phyloP scores from a whole-genome alignment of 2,329 filamentous ascomycete genomes.

The Mycosphaerella arachidis region DNA sequence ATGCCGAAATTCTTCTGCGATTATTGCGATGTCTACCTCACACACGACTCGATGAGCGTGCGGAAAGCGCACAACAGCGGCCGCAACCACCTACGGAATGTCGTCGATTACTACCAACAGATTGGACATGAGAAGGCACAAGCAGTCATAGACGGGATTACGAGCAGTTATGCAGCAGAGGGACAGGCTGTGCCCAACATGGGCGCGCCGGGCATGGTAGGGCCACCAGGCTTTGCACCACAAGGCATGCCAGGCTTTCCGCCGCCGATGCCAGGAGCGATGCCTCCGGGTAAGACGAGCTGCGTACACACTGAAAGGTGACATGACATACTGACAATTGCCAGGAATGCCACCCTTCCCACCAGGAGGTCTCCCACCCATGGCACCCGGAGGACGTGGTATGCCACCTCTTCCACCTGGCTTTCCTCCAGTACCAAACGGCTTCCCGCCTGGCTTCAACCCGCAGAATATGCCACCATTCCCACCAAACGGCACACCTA shows the following conservation, averaged over 20 bases:
- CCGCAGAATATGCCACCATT: slow-evolving; percentile 32
- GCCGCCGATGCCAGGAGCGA: slow-evolving; percentile 23
- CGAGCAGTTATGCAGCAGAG: slow-evolving; percentile 88
- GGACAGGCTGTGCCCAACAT: slow-evolving; percentile 81
- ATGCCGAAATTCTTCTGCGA: slow-evolving; percentile 56
- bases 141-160: slow-evolving; percentile 97
- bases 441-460: slow-evolving; percentile 35
- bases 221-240: slow-evolving; percentile 1
- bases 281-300: slow-evolving; percentile 21
- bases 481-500: slow-evolving; percentile 36
- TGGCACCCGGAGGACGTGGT: slow-evolving; percentile 21
- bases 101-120: slow-evolving; percentile 98
- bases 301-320: no score
- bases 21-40: slow-evolving; percentile 99
- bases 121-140: slow-evolving; percentile 98
- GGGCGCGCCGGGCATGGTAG: slow-evolving; percentile 15
- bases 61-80: slow-evolving; percentile 97
- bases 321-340: neutral
- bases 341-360: slow-evolving; percentile 24
- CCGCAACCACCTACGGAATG: slow-evolving; percentile 93
- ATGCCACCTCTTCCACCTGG: slow-evolving; percentile 33
- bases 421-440: slow-evolving; percentile 36
- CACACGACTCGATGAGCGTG: slow-evolving; percentile 99
- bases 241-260: slow-evolving; percentile 31
- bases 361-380: slow-evolving; percentile 21